A percentile compares a stretch with the other conserved stretches of the same genome.
Evolutionary conservation across 2,329 filamentous ascomycete genomes (phyloP).

Genomic region (Colletotrichum caudatum): DNA sequence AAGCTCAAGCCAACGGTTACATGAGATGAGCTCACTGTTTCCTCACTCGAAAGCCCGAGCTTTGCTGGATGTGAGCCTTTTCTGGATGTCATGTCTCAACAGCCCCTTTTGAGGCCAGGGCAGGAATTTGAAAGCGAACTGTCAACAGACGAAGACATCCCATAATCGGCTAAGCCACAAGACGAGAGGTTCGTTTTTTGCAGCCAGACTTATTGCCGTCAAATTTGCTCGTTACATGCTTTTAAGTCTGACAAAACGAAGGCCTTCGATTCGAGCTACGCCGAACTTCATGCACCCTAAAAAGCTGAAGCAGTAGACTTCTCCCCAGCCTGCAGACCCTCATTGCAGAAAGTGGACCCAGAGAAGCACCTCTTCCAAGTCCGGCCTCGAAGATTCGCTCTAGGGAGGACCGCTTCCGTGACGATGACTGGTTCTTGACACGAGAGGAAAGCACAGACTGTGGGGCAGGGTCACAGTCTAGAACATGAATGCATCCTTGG

Average conservation of each 20-base stretch:
- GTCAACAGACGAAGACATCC: not conserved
- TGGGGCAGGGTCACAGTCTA: not conserved
- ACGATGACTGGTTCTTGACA: not conserved
- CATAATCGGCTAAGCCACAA: not conserved
- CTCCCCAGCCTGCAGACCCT: not conserved
- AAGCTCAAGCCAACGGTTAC: too few species aligned
- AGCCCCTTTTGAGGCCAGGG: not conserved
- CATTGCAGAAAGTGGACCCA: not conserved
- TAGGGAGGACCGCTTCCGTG: not conserved
- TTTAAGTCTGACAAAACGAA: not conserved
- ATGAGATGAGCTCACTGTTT: too few species aligned
- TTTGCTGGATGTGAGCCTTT: too few species aligned
- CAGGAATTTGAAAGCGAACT: not conserved
- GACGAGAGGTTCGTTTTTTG: not conserved
- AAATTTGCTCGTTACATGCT: not conserved
- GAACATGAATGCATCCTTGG: not conserved
- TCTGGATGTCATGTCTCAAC: too few species aligned
- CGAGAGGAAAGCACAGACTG: conserved; percentile 6
- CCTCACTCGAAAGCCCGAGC: too few species aligned
- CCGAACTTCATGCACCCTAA: not conserved
- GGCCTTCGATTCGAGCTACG: not conserved
- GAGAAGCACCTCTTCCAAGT: not conserved
- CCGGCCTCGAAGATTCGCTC: not conserved
- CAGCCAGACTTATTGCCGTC: not conserved
- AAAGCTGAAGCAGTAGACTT: not conserved